Percentiles rank a stretch among this genome's conserved stretches.
Evolutionary conservation across 345 rosid genomes (phyloP).

Genomic region (Eucalyptus curtisii): DNA sequence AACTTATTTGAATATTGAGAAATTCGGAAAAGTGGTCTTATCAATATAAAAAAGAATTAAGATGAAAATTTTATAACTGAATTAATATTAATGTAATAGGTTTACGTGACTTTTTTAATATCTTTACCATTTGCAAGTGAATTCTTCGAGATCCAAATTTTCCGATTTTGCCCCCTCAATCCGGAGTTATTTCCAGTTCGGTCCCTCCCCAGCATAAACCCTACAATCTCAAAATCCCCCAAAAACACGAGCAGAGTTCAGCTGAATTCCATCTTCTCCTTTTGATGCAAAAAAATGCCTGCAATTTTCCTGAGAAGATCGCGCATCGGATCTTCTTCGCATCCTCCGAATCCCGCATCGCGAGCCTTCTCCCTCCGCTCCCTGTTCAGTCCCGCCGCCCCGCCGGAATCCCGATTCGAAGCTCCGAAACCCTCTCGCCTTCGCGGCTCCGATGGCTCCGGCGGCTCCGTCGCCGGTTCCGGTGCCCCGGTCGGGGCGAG

Average conservation of each 20-base stretch:
- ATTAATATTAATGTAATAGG: fast-evolving
- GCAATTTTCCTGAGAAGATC: neutral
- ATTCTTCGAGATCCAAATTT: neutral
- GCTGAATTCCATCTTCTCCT: neutral
- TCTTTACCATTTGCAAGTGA: neutral
- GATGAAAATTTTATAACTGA: no score
- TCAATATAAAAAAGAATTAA: no score
- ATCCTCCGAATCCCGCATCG: neutral
- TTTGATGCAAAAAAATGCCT: neutral
- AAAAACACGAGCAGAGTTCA: neutral
- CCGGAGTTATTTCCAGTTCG: neutral
- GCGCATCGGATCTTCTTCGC: neutral
- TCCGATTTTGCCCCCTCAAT: neutral
- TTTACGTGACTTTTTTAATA: no score
- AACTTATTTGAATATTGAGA: no score
- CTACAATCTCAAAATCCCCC: neutral
- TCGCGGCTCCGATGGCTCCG: neutral
- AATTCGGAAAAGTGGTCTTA: no score
- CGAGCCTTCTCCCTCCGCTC: neutral
- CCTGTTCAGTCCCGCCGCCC: neutral
- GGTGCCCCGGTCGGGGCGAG: neutral
- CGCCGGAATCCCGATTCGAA: neutral
- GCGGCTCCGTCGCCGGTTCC: neutral
- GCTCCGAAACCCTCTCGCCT: neutral
- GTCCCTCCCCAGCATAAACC: neutral